These are phyloP conservation scores for Phlyctochytrium planicorne DNA, from an alignment of 192 early-diverging fungal species.

Conservation along the genomic window DNA sequence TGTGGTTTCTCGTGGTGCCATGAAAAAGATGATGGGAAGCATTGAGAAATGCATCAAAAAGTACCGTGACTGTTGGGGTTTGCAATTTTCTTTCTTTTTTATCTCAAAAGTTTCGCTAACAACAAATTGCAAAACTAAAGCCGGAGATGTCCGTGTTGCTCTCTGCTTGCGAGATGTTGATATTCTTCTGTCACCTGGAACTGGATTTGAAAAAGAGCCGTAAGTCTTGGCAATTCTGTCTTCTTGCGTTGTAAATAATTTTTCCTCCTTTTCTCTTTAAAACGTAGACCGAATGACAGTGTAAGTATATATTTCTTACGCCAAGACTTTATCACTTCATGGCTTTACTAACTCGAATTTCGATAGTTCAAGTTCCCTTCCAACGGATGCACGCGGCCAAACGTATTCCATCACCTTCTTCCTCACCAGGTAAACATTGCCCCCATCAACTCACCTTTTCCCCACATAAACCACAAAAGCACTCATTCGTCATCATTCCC, in stretches of 20 bases:
- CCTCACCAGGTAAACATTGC: conserved; percentile 42
- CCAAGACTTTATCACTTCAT: no score
- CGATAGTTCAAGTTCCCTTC: conserved; percentile 19
- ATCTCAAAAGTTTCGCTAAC: conserved; percentile 41
- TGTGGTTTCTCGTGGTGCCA: conserved; percentile 47
- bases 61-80: conserved; percentile 59
- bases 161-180: conserved; percentile 55
- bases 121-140: conserved; percentile 34
- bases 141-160: conserved; percentile 55
- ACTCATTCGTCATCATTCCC: no score
- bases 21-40: conserved; percentile 34
- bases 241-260: no score
- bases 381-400: conserved; percentile 45
- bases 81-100: conserved; percentile 33
- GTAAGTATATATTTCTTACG: no score
- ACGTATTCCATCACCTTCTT: conserved; percentile 52
- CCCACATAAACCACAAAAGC: conserved; percentile 12
- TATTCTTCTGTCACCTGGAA: conserved; percentile 28
- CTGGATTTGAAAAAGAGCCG: not conserved
- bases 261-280: no score
- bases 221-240: not conserved
- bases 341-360: no score
- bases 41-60: conserved; percentile 43
- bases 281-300: not conserved
- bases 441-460: conserved; percentile 13